Evolutionary conservation across 1,284 basidiomycete species (phyloP).

Genomic region (Phylloporus sp.): DNA sequence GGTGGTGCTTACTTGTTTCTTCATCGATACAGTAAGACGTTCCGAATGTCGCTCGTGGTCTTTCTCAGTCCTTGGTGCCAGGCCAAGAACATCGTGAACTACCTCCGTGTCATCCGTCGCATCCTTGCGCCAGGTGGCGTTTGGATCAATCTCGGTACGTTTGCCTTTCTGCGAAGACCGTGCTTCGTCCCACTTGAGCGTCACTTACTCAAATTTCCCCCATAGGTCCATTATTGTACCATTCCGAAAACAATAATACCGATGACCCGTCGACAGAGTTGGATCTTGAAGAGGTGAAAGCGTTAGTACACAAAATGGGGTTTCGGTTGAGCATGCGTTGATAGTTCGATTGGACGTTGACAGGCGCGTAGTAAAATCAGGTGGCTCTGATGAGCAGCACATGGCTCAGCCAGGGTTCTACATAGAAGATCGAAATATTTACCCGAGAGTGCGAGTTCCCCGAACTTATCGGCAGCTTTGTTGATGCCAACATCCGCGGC

Average conservation of each 20-base stretch:
- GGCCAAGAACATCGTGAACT: slow-evolving; percentile 93
- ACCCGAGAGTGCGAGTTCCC: neutral
- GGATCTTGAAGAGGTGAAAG: slow-evolving; percentile 86
- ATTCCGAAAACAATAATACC: slow-evolving; percentile 88
- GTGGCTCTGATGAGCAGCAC: no score
- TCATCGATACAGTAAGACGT: slow-evolving; percentile 93
- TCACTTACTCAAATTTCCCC: no score
- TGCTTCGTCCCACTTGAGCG: no score
- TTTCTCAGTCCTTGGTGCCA: slow-evolving; percentile 34
- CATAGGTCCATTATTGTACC: slow-evolving; percentile 96
- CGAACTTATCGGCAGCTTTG: no score
- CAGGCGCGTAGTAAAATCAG: neutral
- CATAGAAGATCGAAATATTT: neutral
- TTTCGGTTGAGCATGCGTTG: slow-evolving; percentile 79
- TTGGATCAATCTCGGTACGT: slow-evolving; percentile 86
- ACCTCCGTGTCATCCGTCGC: slow-evolving; percentile 80
- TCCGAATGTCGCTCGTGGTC: no score
- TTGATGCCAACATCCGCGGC: no score
- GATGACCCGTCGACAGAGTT: slow-evolving; percentile 88
- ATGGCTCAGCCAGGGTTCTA: no score
- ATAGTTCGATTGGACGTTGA: no score
- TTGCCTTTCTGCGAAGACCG: slow-evolving; percentile 1
- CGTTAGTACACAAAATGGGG: slow-evolving; percentile 75
- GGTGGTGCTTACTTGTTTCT: slow-evolving; percentile 97
- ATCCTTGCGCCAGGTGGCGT: slow-evolving; percentile 84